Conservation (phyloP, 2,329 filamentous ascomycete species). For the Penicillium sp. region DNA sequence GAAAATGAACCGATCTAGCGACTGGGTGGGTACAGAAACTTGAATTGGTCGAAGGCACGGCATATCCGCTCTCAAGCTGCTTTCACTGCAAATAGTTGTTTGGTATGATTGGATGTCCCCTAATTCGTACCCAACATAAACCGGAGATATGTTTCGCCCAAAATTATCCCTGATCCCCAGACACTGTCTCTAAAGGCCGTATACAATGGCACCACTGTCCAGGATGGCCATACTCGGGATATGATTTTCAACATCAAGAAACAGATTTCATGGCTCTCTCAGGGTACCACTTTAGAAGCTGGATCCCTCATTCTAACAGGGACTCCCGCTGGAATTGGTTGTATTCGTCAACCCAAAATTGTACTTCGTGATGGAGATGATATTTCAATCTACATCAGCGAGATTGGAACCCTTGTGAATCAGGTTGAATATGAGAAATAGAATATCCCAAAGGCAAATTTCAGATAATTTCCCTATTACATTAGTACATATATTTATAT, state of each 20-base stretch:
- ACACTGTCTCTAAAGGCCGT: conserved; percentile 35
- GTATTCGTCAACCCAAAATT: conserved; percentile 23
- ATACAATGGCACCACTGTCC: conserved; percentile 47
- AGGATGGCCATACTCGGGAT: conserved; percentile 47
- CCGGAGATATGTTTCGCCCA: neutral
- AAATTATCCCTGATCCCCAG: neutral
- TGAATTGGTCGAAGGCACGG: too few relatives aligned
- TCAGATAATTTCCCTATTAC: too few relatives aligned
- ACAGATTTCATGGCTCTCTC: conserved; percentile 45
- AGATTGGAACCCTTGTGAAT: conserved; percentile 37
- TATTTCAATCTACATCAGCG: conserved; percentile 33
- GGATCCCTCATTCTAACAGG: conserved; percentile 33
- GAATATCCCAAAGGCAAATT: too few relatives aligned
- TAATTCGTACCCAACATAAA: too few relatives aligned
- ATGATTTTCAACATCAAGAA: conserved; percentile 43
- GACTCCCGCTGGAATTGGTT: conserved; percentile 39
- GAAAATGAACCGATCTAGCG: too few relatives aligned
- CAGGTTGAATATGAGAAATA: conserved; percentile 35
- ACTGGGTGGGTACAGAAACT: too few relatives aligned
- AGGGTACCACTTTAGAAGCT: conserved; percentile 34
- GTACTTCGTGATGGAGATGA: conserved; percentile 34
- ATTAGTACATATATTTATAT: too few relatives aligned
- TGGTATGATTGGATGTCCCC: too few relatives aligned
- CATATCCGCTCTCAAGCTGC: too few relatives aligned
- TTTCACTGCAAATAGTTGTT: too few relatives aligned